Percentiles rank a stretch among this genome's conserved stretches.
phyloP scores from a whole-genome alignment of 2,329 filamentous ascomycete species.

The Aspergillus pseudoterreus region DNA sequence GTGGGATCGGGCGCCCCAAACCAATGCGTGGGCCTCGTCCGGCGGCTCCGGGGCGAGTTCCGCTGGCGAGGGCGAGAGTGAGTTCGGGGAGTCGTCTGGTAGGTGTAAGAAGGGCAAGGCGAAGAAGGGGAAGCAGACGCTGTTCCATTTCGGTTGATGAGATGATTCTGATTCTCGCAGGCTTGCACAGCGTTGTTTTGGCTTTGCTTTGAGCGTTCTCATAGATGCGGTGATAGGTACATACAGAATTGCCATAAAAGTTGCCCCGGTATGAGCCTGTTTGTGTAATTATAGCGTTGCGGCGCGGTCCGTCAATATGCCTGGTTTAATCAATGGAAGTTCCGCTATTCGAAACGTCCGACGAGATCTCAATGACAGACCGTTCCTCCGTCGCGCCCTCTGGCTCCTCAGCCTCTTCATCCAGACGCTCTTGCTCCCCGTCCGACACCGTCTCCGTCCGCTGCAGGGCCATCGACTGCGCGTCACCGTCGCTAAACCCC shows the following conservation, averaged over 20 bases:
- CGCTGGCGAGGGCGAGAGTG: slow-evolving; percentile 16
- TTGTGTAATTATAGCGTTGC: too few species aligned
- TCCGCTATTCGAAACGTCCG: not conserved
- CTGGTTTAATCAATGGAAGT: not conserved
- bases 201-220: slow-evolving; percentile 7
- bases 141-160: slow-evolving; percentile 37
- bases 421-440: not conserved
- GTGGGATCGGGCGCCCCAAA: slow-evolving; percentile 37
- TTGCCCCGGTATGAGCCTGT: too few species aligned
- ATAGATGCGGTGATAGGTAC: slow-evolving; percentile 1
- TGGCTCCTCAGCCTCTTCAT: not conserved
- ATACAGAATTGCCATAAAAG: not conserved
- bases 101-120: slow-evolving; percentile 36
- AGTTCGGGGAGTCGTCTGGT: slow-evolving; percentile 16
- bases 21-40: slow-evolving; percentile 37
- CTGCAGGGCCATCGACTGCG: not conserved
- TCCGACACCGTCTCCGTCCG: not conserved
- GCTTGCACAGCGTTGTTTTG: not conserved
- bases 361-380: not conserved
- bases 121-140: slow-evolving; percentile 40
- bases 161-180: not conserved
- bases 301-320: too few species aligned
- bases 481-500: not conserved
- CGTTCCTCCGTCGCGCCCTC: not conserved
- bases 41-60: slow-evolving; percentile 21